Evolutionary conservation across 345 rosid species (phyloP).

Genomic region (Physaria fendleri): DNA sequence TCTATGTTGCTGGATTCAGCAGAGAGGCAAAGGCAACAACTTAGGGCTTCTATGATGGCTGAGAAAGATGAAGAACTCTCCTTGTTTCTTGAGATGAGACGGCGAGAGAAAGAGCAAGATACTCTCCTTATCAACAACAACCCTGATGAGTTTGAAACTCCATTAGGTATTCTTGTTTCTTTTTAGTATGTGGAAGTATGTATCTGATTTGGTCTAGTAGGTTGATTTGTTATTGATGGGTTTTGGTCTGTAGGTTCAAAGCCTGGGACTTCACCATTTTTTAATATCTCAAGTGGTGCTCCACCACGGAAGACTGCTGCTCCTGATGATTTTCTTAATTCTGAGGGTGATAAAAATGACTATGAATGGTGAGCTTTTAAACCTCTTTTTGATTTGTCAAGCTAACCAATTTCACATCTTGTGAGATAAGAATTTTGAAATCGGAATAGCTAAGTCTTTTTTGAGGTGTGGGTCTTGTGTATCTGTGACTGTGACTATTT

Average conservation of each 20-base stretch:
- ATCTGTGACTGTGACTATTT: no score
- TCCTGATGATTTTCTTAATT: slow-evolving; percentile 81
- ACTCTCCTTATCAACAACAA: slow-evolving; percentile 49
- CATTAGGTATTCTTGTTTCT: slow-evolving; percentile 43
- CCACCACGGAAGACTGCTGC: slow-evolving; percentile 53
- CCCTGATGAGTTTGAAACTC: slow-evolving; percentile 62
- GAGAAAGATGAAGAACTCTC: slow-evolving; percentile 93
- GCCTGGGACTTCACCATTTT: slow-evolving; percentile 77
- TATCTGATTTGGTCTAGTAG: not conserved
- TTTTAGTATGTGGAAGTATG: not conserved
- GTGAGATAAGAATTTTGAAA: no score
- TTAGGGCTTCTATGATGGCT: slow-evolving; percentile 73
- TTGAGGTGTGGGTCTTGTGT: no score
- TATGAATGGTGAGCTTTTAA: slow-evolving; percentile 73
- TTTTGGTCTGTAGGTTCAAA: slow-evolving; percentile 49
- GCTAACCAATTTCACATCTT: no score
- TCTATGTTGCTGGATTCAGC: slow-evolving; percentile 66
- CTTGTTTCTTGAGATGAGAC: slow-evolving; percentile 87
- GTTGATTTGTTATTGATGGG: not conserved
- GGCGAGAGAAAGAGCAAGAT: slow-evolving; percentile 71
- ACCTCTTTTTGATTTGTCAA: not conserved
- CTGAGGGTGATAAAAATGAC: slow-evolving; percentile 88
- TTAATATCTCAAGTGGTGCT: slow-evolving; percentile 55
- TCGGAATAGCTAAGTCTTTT: no score
- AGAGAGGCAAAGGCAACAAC: slow-evolving; percentile 70